Evolutionary conservation across 371 early-diverging fungal species (phyloP), one percentile per base, ranked within the genome.

Genomic region (Dinochytrium kinnereticum): DNA sequence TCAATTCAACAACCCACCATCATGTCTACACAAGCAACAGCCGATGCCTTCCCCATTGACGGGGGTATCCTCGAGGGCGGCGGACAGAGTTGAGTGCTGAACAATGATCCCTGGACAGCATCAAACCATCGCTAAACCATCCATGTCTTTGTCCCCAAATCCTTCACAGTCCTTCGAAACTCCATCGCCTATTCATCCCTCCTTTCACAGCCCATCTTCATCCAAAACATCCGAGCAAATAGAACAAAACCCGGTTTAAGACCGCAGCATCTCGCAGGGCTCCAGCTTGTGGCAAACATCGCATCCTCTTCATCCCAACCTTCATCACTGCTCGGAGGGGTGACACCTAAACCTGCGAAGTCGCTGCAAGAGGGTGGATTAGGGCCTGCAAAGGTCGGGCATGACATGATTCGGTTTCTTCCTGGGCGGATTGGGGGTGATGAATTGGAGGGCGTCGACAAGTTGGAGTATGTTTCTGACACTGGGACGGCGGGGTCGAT

Each of bases 181-280:
- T 44, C 49, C 21, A 17, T 76, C 7, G 65, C 55, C 31, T 74
- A 74, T 33, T 34, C 68, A 1, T 44, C n/a, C 51, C 59, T 73
- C 68, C 37, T 67, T 36, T 7, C 21, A 2, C 26, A 19, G 2
- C 59, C 73, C 37, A 34, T 73, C 28, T 26, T 31, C n/a, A 34
- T 73, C 55, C n/a, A 21, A 26, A 19, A 7, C 28, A 80, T 79
- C 69, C 76, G 80, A 17, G 72, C 51, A 1, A 78, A 59, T 39
- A 13, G 80, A 1, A 53, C 70, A 21, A 69, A 59, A 30, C 69
- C 78, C 0, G 81, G 81, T 21, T 78, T 81, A 26, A 66, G 79
- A 5, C 64, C 67, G 15, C 81, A 81, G 36, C 81, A 81, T 53
- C 55, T 81, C 3, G 68, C 81, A 17, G 81, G 81, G 17, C 36